Base-by-base conservation (phyloP, 257 asterid species). In the Thymus mandschuricus region DNA sequence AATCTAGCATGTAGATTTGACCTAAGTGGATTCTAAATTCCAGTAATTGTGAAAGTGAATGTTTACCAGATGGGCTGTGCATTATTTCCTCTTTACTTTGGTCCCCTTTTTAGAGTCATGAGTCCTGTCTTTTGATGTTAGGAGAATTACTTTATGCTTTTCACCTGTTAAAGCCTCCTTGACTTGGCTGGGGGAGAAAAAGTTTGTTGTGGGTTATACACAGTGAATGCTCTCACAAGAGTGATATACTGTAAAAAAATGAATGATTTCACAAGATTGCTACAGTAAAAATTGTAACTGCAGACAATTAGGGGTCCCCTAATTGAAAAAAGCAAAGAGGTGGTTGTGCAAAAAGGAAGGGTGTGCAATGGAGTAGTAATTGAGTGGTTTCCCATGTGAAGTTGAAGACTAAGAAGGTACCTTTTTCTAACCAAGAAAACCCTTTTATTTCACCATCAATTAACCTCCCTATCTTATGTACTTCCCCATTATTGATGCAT, bases 351-450 rank as follows among this genome's bases (percentile, higher is more conserved):
- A 70, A 48, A 52, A n/a, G 52, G 59, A 46, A 9, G 28, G 56
- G 69, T 66, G 35, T 49, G 72, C 81, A 75, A 77, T 83, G 71
- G 88, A 87, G 85, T 83, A 62, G 85, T 68, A 68, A 77, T 87
- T 72, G 85, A 85, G 82, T 87, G 79, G 86, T 76, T 82, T 81
- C 85, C 90, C 92, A 87, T 87, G 91, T 86, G 88, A 83, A 59
- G 64, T 71, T 46, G 44, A 64, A 46, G 57, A 46, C 58, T 46
- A 46, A 27, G 75, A 60, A 33, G 8, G 48, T 66, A 66, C 44
- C 68, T 71, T 77, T 71, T 71, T 60, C 34, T n/a, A 41, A 60
- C 77, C 72, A 12, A 12, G 48, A 66, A 21, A 67, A 63, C 21
- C 59, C 55, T 67, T 72, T 73, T 72, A 74, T 77, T 64, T 76